Conservation (phyloP, 768 basidiomycete species). For the Lentinula sp. region DNA sequence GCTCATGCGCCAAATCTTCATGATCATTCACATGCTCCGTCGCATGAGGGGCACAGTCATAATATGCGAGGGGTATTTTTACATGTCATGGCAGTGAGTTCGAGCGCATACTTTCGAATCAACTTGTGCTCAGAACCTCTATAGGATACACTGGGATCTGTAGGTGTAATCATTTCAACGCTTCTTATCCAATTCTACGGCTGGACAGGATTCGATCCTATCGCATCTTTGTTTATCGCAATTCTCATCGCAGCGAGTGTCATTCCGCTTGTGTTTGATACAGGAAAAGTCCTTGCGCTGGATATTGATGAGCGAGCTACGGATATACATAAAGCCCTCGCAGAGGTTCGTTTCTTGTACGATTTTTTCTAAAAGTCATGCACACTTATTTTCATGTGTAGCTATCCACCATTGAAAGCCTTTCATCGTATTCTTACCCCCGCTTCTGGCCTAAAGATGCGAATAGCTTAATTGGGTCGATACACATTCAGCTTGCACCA, state of each 20-base stretch:
- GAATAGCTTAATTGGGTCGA: constrained; percentile 78
- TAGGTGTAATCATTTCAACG: constrained; percentile 97
- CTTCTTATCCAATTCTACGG: constrained; percentile 93
- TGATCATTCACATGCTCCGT: constrained; percentile 44
- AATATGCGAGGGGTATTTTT: constrained; percentile 99
- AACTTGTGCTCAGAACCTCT: background rate
- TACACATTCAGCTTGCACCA: constrained; percentile 81
- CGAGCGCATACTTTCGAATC: background rate
- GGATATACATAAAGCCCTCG: constrained; percentile 51
- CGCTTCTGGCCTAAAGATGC: constrained; percentile 98
- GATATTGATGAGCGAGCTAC: constrained; percentile 68
- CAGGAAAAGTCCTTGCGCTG: constrained; percentile 80
- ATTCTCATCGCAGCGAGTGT: constrained; percentile 93
- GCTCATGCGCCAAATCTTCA: constrained; percentile 39
- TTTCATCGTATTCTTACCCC: constrained; percentile 73
- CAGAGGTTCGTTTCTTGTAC: constrained; percentile 42
- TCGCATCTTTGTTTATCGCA: constrained; percentile 95
- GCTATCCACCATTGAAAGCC: constrained; percentile 72
- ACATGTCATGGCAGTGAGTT: constrained; percentile 88
- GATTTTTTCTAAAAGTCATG: background rate
- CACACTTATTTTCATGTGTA: constrained; percentile 21
- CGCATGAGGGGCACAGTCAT: constrained; percentile 85
- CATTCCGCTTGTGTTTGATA: constrained; percentile 90
- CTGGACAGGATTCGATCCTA: constrained; percentile 98
- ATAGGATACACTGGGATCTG: constrained; percentile 92